A percentile compares a stretch with the other conserved stretches of the same genome.
phyloP scores from a whole-genome alignment of 768 basidiomycete species.

The Glaciozyma martinii region DNA sequence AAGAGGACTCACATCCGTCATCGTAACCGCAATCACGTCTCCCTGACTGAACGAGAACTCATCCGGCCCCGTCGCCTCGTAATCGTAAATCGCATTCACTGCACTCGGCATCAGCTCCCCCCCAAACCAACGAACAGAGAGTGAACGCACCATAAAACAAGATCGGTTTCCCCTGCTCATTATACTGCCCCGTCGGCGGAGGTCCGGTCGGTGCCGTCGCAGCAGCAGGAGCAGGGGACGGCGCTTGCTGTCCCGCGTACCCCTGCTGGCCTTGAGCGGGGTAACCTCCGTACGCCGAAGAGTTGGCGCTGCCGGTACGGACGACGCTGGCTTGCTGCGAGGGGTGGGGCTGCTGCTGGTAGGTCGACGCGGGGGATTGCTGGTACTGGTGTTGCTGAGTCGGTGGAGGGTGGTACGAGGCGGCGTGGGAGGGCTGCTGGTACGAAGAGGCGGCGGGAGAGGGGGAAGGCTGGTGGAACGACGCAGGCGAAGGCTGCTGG shows the following conservation, averaged over 20 bases:
- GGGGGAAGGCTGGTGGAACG: constrained; percentile 35
- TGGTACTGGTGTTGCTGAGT: too few relatives aligned
- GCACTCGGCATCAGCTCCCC: neutral
- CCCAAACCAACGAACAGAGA: neutral
- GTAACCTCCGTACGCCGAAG: neutral
- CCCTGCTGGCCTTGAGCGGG: constrained; percentile 5
- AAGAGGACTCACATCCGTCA: constrained; percentile 58
- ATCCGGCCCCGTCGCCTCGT: constrained; percentile 70
- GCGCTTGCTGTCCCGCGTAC: constrained; percentile 12
- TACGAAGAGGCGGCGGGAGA: neutral
- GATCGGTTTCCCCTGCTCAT: constrained; percentile 71
- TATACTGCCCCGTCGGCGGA: constrained; percentile 57
- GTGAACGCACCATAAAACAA: constrained; percentile 60
- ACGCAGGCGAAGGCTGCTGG: constrained; percentile 10
- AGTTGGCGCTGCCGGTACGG: neutral
- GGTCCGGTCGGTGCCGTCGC: neutral
- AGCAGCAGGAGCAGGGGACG: neutral
- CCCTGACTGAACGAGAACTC: constrained; percentile 94
- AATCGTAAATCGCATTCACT: constrained; percentile 85
- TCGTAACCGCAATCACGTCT: constrained; percentile 90
- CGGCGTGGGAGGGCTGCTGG: neutral
- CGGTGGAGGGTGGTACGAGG: neutral
- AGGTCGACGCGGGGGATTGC: constrained; percentile 30
- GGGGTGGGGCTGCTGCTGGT: constrained; percentile 22
- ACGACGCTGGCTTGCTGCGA: neutral